These are phyloP conservation scores for Amoebophrya sp. DNA, from an alignment of 169 alveolate species.

Conservation along the genomic window DNA sequence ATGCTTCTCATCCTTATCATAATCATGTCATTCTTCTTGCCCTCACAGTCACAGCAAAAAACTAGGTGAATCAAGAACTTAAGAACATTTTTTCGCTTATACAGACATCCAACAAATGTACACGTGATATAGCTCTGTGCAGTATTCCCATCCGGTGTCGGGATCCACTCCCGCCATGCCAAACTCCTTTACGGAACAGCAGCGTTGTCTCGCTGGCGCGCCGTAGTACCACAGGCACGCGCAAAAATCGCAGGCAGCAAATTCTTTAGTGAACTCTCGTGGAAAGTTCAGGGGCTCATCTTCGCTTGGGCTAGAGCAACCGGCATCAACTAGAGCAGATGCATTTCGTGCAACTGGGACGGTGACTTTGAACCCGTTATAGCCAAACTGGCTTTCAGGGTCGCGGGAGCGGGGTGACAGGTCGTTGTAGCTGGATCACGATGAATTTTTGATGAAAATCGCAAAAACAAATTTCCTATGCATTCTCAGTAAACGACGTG, in stretches of 20 bases:
- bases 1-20: neutral
- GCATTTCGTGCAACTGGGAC: neutral
- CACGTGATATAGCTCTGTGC: neutral
- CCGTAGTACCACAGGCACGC: neutral
- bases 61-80: too few species aligned
- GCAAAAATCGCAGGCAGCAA: neutral
- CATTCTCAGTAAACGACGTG: too few species aligned
- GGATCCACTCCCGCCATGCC: neutral
- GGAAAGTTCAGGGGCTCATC: too few species aligned
- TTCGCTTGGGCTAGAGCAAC: neutral
- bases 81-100: too few species aligned
- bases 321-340: neutral
- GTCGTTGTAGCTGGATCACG: too few species aligned
- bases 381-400: too few species aligned
- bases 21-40: neutral
- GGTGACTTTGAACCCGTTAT: neutral
- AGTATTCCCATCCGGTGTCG: neutral
- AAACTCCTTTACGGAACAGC: neutral
- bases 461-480: too few species aligned
- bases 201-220: neutral
- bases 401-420: too few species aligned
- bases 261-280: neutral
- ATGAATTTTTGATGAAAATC: too few species aligned
- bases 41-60: neutral
- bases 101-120: too few species aligned